phyloP scores from a whole-genome alignment of 2,329 filamentous ascomycete species.

The Colletotrichum camelliae region DNA sequence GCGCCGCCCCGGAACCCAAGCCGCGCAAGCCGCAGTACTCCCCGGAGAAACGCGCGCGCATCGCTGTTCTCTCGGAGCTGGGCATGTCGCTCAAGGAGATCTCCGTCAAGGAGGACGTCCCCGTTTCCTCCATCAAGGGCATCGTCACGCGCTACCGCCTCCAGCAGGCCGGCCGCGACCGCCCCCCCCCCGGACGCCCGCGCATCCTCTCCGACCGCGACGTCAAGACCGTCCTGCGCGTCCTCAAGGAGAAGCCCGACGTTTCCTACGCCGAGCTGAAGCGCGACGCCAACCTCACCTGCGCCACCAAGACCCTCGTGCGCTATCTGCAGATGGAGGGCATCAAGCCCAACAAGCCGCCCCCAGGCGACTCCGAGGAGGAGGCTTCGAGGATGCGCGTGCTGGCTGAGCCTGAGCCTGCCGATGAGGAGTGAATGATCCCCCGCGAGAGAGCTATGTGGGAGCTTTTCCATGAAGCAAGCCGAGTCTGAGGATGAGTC shows the following conservation, averaged over 20 bases:
- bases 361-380: conserved; percentile 19
- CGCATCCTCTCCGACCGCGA: conserved; percentile 19
- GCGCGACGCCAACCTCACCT: conserved; percentile 13
- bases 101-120: conserved; percentile 21
- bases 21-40: conserved; percentile 22
- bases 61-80: conserved; percentile 19
- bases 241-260: conserved; percentile 19
- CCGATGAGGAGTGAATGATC: background rate
- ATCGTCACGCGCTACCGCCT: conserved; percentile 22
- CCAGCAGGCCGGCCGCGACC: conserved; percentile 20
- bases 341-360: conserved; percentile 20
- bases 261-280: conserved; percentile 18
- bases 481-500: background rate
- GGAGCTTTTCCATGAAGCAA: background rate
- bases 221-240: conserved; percentile 19
- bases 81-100: conserved; percentile 22
- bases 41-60: conserved; percentile 20
- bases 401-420: conserved; percentile 1
- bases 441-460: background rate
- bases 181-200: conserved; percentile 13
- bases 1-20: conserved; percentile 19
- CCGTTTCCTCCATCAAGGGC: conserved; percentile 20
- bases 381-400: conserved; percentile 15
- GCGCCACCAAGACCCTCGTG: conserved; percentile 18
- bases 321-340: conserved; percentile 21